Evolutionary conservation across 306 rosid species (phyloP), one percentile per base, ranked within the genome.

Genomic region (Glycine soja): DNA sequence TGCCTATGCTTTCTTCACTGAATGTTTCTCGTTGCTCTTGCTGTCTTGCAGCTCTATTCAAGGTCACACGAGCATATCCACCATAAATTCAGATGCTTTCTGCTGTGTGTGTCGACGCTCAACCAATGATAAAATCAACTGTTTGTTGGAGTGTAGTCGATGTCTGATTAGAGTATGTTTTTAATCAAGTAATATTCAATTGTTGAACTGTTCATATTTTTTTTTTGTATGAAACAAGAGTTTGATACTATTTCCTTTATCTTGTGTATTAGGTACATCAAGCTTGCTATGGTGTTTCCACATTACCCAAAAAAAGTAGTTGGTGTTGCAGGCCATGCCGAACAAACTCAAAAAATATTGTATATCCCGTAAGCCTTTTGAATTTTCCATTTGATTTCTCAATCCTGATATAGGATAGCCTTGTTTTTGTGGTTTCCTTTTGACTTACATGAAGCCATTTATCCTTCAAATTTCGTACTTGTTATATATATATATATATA

Each of bases 251-350:
- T 65, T 47, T 51, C 58, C 40, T 10, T 53, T 69, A 36, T 85
- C 32, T 66, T 82, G 80, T 80, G 70, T 68, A 56, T 70, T 75
- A 91, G 95, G 95, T 91, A 53, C 95, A 89, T 75, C 95, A 87
- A 71, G 95, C 92, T 53, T 89, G 95, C 86, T 89, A 89, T 78
- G 95, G 95, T 16, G 75, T 91, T 38, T 78, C 90, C 46, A 83
- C 85, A 84, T 45, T 84, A 66, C 95, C 95, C 36, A 91, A 87
- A 74, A 87, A 85, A 73, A 89, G 88, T 47, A 66, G 12, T 51
- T 89, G 95, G 95, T 84, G 74, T 78, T 91, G 95, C 86, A 86
- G 95, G 77, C 92, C 92, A 36, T 91, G 95, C 84, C 82, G 83
- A 50, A 67, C 88, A 56, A 84, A 72, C 72, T 89, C 92, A 51